A percentile compares a stretch with the other conserved stretches of the same genome.
Conservation (phyloP, 495 filamentous ascomycete species). For the Lindgomyces ingoldianus region DNA sequence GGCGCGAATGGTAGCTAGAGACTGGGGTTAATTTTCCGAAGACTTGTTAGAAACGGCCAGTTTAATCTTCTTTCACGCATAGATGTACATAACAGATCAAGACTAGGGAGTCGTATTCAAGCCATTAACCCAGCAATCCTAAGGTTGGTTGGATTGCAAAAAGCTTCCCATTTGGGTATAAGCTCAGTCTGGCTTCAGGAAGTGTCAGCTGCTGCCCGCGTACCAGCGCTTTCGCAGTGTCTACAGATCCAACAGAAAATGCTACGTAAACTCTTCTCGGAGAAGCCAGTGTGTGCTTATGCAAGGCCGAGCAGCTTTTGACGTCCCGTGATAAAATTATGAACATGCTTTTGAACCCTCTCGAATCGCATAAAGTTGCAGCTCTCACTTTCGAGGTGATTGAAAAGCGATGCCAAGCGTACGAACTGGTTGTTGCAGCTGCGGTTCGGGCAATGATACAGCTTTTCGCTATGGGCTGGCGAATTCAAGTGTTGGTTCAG, state of each 20-base stretch:
- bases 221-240: too few species aligned
- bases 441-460: constrained; percentile 57
- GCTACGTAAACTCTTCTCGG: background rate
- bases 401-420: constrained; percentile 53
- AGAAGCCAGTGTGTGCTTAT: constrained; percentile 1
- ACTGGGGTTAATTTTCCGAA: too few species aligned
- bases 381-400: constrained; percentile 57
- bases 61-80: too few species aligned
- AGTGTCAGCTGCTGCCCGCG: too few species aligned
- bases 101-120: too few species aligned
- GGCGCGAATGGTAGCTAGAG: too few species aligned
- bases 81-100: too few species aligned
- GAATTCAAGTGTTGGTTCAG: constrained; percentile 42
- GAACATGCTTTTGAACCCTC: constrained; percentile 45
- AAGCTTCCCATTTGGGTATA: too few species aligned
- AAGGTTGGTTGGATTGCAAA: too few species aligned
- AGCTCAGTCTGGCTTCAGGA: too few species aligned
- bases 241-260: constrained; percentile 4
- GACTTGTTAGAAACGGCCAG: too few species aligned
- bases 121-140: too few species aligned
- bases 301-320: constrained; percentile 7
- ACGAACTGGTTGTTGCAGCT: constrained; percentile 51
- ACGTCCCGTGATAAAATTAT: constrained; percentile 9
- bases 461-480: constrained; percentile 46
- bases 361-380: constrained; percentile 55